Evolutionary conservation across 2,329 filamentous ascomycete genomes (phyloP).

Genomic region (Penicillium aurantiogriseum): DNA sequence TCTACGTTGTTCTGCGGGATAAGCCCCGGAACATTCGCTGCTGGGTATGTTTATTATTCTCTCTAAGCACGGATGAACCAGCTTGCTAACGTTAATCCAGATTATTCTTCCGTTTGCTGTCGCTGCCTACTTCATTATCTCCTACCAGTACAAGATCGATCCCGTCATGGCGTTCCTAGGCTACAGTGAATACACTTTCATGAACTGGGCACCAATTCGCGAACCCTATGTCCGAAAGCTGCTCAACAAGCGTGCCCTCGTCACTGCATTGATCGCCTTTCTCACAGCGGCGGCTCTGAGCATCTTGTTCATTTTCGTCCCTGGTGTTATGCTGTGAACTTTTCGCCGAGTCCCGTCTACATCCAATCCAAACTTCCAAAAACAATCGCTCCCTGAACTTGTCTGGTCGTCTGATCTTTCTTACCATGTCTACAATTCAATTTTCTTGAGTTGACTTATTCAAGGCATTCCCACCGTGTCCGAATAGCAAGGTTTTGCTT

Average conservation of each 20-base stretch:
- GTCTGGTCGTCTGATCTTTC: neutral
- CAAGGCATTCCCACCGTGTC: conserved; percentile 10
- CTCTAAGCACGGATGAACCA: conserved; percentile 7
- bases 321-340: conserved; percentile 61
- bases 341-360: neutral
- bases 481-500: conserved; percentile 16
- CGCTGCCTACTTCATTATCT: conserved; percentile 81
- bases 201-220: conserved; percentile 81
- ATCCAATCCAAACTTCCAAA: neutral
- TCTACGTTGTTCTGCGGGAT: conserved; percentile 88
- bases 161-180: conserved; percentile 85
- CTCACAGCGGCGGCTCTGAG: conserved; percentile 79
- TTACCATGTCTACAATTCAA: neutral
- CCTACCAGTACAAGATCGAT: conserved; percentile 94
- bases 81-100: conserved; percentile 40
- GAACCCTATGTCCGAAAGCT: conserved; percentile 90
- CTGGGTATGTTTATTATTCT: conserved; percentile 65
- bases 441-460: conserved; percentile 1
- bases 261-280: conserved; percentile 73
- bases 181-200: conserved; percentile 93
- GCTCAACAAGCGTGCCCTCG: conserved; percentile 76
- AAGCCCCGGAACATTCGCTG: conserved; percentile 70
- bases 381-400: neutral
- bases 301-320: conserved; percentile 90
- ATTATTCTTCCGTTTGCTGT: conserved; percentile 87